Evolutionary conservation across 305 asterid genomes (phyloP).

Genomic region (Stenogyne calaminthoides): DNA sequence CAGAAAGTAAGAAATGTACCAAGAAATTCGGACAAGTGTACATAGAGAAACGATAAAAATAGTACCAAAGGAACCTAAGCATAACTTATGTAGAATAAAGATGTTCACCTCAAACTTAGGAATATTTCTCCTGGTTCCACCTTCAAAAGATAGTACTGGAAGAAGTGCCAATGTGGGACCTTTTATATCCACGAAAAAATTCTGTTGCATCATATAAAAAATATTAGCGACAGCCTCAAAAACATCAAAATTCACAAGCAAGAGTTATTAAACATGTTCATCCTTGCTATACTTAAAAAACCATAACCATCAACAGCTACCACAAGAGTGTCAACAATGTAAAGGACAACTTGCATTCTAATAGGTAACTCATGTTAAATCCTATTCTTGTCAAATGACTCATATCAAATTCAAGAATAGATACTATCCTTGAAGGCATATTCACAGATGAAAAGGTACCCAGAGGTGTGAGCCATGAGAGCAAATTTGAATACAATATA

Average conservation of each 20-base stretch:
- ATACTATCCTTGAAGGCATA: neutral
- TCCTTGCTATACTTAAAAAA: neutral
- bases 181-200: constrained; percentile 87
- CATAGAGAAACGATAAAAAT: neutral
- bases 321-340: neutral
- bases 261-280: neutral
- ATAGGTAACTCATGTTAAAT: constrained; percentile 13
- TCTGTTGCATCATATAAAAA: constrained; percentile 49
- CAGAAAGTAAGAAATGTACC: constrained; percentile 21
- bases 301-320: neutral
- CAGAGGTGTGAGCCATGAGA: neutral
- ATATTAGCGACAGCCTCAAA: constrained; percentile 16
- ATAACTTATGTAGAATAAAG: constrained; percentile 3
- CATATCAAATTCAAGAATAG: neutral
- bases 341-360: constrained; percentile 6
- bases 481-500: neutral
- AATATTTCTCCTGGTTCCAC: constrained; percentile 95
- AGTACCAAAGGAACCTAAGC: constrained; percentile 6
- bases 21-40: constrained; percentile 14
- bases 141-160: constrained; percentile 96
- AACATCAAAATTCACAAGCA: constrained; percentile 2
- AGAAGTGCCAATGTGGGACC: constrained; percentile 80
- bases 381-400: neutral
- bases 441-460: constrained; percentile 2
- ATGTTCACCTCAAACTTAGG: constrained; percentile 82